Percentiles rank a stretch among this genome's conserved stretches.
These are phyloP conservation scores for Aspergillus campestris DNA, from an alignment of 495 filamentous ascomycete species.

Conservation along the genomic window DNA sequence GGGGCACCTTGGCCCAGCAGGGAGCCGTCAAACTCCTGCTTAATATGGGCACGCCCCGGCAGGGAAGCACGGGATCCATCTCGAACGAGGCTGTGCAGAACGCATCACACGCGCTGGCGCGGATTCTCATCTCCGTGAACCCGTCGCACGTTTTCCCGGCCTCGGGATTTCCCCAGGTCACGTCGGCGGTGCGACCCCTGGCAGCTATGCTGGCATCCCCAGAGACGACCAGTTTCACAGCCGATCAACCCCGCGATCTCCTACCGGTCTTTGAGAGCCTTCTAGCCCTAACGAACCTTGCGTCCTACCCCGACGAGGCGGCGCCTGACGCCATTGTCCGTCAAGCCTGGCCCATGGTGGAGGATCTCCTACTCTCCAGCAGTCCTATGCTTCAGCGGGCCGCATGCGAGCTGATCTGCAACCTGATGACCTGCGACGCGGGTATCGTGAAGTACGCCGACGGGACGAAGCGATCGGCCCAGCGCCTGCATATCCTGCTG, in stretches of 20 bases:
- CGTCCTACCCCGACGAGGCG: conserved; percentile 62
- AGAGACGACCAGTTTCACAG: conserved; percentile 25
- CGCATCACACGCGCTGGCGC: conserved; percentile 80
- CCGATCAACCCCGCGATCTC: conserved; percentile 65
- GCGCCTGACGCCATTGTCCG: conserved; percentile 65
- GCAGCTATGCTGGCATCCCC: conserved; percentile 56
- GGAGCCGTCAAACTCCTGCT: conserved; percentile 82
- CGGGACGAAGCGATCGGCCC: conserved; percentile 53
- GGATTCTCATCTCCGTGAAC: conserved; percentile 84
- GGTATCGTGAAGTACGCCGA: conserved; percentile 71
- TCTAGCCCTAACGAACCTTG: conserved; percentile 88
- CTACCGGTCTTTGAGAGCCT: conserved; percentile 83
- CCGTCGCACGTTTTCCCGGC: conserved; percentile 77
- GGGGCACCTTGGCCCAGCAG: conserved; percentile 79
- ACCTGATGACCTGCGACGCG: conserved; percentile 70
- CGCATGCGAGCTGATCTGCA: conserved; percentile 83
- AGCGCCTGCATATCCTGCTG: conserved; percentile 72
- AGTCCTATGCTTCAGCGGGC: conserved; percentile 75
- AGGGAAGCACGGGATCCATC: conserved; percentile 28
- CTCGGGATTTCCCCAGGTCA: conserved; percentile 61
- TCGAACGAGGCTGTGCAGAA: conserved; percentile 44
- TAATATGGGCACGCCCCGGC: conserved; percentile 51
- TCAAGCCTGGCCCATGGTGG: conserved; percentile 60
- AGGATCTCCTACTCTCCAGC: conserved; percentile 71
- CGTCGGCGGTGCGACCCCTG: conserved; percentile 71